These are phyloP conservation scores for Rhizopus stolonifer DNA, from an alignment of 371 early-diverging fungal species.

Conservation along the genomic window DNA sequence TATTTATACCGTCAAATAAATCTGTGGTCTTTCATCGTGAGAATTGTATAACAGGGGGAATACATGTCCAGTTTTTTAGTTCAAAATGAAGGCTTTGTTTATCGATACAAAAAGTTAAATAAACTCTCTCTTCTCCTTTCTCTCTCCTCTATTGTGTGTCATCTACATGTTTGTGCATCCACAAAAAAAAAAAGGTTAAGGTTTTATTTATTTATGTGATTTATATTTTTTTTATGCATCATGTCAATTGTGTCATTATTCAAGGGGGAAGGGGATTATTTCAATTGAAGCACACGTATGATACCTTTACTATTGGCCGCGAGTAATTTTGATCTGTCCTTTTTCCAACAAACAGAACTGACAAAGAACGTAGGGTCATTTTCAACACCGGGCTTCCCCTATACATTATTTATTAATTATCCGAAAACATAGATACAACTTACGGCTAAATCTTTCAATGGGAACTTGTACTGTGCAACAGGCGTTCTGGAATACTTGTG, in stretches of 20 bases:
- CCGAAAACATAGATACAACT: constrained; percentile 5
- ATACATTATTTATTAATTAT: neutral
- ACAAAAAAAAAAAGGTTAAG: neutral
- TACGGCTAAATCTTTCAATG: constrained; percentile 64
- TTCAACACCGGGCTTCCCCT: constrained; percentile 29
- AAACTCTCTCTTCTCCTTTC: too few relatives aligned
- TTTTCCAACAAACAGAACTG: constrained; percentile 90
- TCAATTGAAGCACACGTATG: constrained; percentile 66
- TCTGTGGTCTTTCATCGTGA: too few relatives aligned
- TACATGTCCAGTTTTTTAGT: neutral
- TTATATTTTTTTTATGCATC: constrained; percentile 1
- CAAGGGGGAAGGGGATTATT: constrained; percentile 1
- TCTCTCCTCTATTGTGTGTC: neutral
- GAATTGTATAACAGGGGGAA: neutral
- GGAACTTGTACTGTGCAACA: constrained; percentile 72
- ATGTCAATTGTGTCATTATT: neutral
- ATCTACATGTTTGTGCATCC: constrained; percentile 2
- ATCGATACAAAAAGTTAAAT: too few relatives aligned
- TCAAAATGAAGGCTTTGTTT: neutral
- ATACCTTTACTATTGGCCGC: constrained; percentile 90
- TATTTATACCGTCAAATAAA: too few relatives aligned
- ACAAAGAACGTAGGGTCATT: constrained; percentile 78
- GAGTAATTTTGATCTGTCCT: constrained; percentile 68
- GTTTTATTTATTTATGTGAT: neutral
- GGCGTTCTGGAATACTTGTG: constrained; percentile 71